Base-by-base conservation (phyloP, 495 filamentous ascomycete genomes). In the Massariosphaeria phaeospora region DNA sequence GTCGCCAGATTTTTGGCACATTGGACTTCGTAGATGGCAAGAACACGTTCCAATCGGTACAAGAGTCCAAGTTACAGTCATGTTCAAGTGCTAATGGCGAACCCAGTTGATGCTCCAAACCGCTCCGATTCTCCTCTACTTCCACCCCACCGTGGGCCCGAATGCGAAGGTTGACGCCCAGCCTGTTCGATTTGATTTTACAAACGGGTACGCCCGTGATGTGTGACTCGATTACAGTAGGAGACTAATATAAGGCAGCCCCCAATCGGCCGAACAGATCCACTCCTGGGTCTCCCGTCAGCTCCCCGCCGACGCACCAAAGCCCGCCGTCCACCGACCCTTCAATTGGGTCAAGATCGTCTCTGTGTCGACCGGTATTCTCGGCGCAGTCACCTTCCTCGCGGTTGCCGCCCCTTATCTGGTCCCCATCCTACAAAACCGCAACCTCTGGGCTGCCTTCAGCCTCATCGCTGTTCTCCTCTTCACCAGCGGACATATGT, bases 401-500 rank as follows among this genome's bases (percentile, higher is more conserved):
- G 84, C 81, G 49, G 84, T 91, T 27, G 80, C 84, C n/a, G 88
- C 82, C 66, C 87, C 89, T 8, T 89, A 89, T 63, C 55, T 96
- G 3, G 67, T 93, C n/a, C 93, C 94, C 24, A 67, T 96, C 48
- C 72, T 97, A 30, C 88, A 89, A 66, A 96, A 87, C 69, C 81
- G 91, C 48, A 96, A 93, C 52, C 71, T 96, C 24, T 99, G 93
- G 94, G 90, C 93, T 27, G 91, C 86, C 24, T 67, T 95, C 59
- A 91, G 86, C 66, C 73, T 99, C 45, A 88, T 99, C 60, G 79
- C 82, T 7, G 89, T 99, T 52, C 81, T 99, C 35, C 74, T 99
- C 27, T 99, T 99, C 73, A 97, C 88, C 29, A 89, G 84, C 59
- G 93, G 94, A 12, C 90, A 97, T 67, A 98, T 99, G 93, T 99